These are phyloP conservation scores for Moesziomyces sp. DNA, from an alignment of 1,284 basidiomycete species.

Conservation along the genomic window DNA sequence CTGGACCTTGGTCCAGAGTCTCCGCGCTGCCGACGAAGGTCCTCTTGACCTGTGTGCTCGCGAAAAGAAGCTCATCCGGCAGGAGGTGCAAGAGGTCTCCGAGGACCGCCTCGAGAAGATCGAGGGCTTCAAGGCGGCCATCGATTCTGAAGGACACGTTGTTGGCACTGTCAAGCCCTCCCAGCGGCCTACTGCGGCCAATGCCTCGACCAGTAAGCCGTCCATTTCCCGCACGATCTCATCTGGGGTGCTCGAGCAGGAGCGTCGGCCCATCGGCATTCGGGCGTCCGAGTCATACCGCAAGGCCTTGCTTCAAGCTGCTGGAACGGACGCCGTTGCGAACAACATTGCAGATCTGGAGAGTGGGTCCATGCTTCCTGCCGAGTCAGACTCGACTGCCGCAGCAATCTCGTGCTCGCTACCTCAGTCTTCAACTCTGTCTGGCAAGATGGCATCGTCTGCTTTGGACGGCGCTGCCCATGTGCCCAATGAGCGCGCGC, in stretches of 20 bases:
- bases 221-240: slow-evolving; percentile 12
- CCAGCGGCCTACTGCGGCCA: not conserved
- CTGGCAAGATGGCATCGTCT: slow-evolving; percentile 16
- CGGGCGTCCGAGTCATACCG: slow-evolving; percentile 45
- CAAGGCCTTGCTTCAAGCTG: slow-evolving; percentile 29
- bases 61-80: slow-evolving; percentile 59
- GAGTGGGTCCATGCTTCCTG: not conserved
- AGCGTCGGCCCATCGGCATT: slow-evolving; percentile 34
- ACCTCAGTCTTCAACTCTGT: slow-evolving; percentile 29
- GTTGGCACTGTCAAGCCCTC: not conserved
- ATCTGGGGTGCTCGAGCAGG: slow-evolving; percentile 20
- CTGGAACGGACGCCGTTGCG: slow-evolving; percentile 8
- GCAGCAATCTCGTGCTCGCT: slow-evolving; percentile 30
- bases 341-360: slow-evolving; percentile 5
- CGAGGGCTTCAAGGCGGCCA: slow-evolving; percentile 18
- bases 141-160: slow-evolving; percentile 12
- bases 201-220: slow-evolving; percentile 2
- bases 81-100: slow-evolving; percentile 25
- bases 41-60: slow-evolving; percentile 65
- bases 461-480: not conserved
- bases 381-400: not conserved
- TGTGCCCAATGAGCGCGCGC: not conserved
- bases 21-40: slow-evolving; percentile 76
- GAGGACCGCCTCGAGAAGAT: slow-evolving; percentile 16
- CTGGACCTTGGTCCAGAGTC: slow-evolving; percentile 85